Base-by-base conservation (phyloP, 768 basidiomycete species). In the Clitopilus hobsonii region DNA sequence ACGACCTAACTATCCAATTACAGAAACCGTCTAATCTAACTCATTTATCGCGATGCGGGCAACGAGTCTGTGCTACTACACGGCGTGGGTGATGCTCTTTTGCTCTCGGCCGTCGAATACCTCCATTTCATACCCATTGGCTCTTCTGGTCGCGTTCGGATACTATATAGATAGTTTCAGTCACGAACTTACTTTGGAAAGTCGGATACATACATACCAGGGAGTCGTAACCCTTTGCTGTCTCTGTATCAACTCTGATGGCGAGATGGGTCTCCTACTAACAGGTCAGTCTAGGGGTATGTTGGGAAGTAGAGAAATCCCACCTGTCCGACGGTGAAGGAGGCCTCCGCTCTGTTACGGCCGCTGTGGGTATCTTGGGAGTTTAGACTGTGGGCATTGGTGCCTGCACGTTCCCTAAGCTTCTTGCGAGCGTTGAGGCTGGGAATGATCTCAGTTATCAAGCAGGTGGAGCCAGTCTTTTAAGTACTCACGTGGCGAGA, bases 401-500 rank as follows among this genome's bases (percentile, higher is more conserved):
- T 41, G 13, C 36, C 52, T 2, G 32, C 53, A 45, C 53, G 49
- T 20, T 45, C 32, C 36, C 53, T 36, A 16, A 58, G 56, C 36
- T 54, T 58, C 26, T 54, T 58, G 14, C 56, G 56, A 4, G 56
- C 56, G 23, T 58, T 58, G 7, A 58, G 56, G 22, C 56, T 58
- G 25, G 11, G n/a, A 10, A 36, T 14, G 32, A 10, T 4, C n/a
- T n/a, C 32, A 11, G 3, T 36, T 36, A 11, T 36, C 32, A 22
- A 27, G 11, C 22, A 22, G 16, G 20, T 11, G 23, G 47, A 16
- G 13, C 5, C 1, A 3, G 16, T 10, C 11, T 8, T n/a, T 5
- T 25, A 28, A 28, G 2, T 24, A 57, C 66, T n/a, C 26, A 67
- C 66, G 75, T 70, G 13, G 75, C 74, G 5, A 81, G 66, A 11